Percentiles rank a stretch among this genome's conserved stretches.
Evolutionary conservation across 139 green algal species (phyloP).

Genomic region (Asterochloris sp.): DNA sequence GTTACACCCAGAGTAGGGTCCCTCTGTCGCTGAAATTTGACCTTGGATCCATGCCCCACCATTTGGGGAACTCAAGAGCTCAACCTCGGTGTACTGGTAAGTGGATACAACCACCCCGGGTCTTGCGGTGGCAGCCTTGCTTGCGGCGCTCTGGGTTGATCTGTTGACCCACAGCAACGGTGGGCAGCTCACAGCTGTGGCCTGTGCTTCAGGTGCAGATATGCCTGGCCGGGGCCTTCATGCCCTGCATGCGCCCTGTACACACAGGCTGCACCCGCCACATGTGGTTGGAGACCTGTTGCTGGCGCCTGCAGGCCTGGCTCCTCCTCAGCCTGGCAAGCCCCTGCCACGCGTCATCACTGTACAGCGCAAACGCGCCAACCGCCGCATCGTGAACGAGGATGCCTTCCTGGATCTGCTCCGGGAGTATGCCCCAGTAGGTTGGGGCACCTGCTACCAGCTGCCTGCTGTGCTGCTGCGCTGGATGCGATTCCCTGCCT

Average conservation of each 20-base stretch:
- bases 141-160: too few species aligned
- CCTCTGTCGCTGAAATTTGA: neutral
- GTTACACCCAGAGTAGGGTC: neutral
- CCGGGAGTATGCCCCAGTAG: slow-evolving; percentile 54
- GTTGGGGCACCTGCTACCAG: neutral
- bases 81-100: too few species aligned
- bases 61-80: too few species aligned
- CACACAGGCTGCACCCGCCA: too few species aligned
- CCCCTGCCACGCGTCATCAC: slow-evolving; percentile 66
- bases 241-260: too few species aligned
- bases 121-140: too few species aligned
- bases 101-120: too few species aligned
- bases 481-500: neutral
- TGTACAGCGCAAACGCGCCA: slow-evolving; percentile 78
- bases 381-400: slow-evolving; percentile 83
- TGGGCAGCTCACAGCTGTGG: too few species aligned
- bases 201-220: too few species aligned
- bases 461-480: neutral
- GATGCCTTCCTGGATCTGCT: slow-evolving; percentile 60
- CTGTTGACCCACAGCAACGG: too few species aligned
- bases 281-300: neutral
- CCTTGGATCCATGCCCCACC: too few species aligned
- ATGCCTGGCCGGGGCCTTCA: too few species aligned
- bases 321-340: slow-evolving; percentile 2
- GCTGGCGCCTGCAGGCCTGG: slow-evolving; percentile 27